Evolutionary conservation across 805 yeast genomes (phyloP).

Genomic region (Candida bentonensis): DNA sequence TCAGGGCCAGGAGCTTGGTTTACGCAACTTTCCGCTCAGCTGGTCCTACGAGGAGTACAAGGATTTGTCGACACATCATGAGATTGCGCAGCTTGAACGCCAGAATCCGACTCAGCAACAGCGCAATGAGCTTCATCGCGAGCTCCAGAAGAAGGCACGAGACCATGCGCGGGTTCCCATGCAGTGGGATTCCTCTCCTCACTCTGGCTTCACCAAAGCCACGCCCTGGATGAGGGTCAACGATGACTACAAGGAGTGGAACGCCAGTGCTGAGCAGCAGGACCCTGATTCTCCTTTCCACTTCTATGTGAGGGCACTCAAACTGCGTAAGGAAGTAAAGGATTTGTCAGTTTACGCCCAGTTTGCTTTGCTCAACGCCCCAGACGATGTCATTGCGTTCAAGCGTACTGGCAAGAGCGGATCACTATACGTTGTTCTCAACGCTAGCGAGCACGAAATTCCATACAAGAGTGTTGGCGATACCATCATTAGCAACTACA

Average conservation of each 20-base stretch:
- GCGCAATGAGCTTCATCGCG: conserved; percentile 10
- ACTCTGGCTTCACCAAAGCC: conserved; percentile 34
- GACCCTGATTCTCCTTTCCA: conserved; percentile 33
- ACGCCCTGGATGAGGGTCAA: conserved; percentile 42
- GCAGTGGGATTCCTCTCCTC: conserved; percentile 33
- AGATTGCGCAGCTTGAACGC: conserved; percentile 22
- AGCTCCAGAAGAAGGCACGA: conserved; percentile 25
- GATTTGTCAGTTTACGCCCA: conserved; percentile 35
- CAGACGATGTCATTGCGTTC: not conserved
- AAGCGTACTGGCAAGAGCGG: not conserved
- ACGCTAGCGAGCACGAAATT: not conserved
- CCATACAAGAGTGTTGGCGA: not conserved
- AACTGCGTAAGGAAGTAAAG: conserved; percentile 29
- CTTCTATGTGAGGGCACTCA: conserved; percentile 32
- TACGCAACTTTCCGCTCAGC: conserved; percentile 32
- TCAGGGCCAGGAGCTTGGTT: conserved; percentile 51
- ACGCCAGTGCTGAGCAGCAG: conserved; percentile 31
- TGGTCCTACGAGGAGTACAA: conserved; percentile 37
- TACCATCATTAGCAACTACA: not conserved
- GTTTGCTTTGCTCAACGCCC: conserved; percentile 29
- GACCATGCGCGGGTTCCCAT: conserved; percentile 45
- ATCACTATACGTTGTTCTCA: not conserved
- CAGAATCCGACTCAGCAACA: conserved; percentile 28
- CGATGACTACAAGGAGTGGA: conserved; percentile 35
- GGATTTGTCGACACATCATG: conserved; percentile 18